A percentile compares a stretch with the other conserved stretches of the same genome.
phyloP scores from a whole-genome alignment of 164 flowering plant species.

The Nymphaea thermarum region DNA sequence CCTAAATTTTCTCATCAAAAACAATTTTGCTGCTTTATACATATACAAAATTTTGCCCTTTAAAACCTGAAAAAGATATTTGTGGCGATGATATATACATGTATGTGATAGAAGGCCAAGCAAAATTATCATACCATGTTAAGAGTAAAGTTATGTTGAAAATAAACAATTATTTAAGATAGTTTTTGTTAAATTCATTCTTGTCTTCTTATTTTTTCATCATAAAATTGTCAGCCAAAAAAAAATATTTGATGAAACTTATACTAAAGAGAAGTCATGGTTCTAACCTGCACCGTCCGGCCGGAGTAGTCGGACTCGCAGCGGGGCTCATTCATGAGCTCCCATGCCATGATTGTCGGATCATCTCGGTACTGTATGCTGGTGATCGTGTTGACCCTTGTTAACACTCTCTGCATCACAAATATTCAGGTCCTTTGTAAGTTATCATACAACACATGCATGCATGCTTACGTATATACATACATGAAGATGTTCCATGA shows the following conservation, averaged over 20 bases:
- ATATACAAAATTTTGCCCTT: too few relatives aligned
- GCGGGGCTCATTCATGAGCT: constrained; percentile 31
- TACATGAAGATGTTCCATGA: not conserved
- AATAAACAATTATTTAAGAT: not conserved
- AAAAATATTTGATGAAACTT: not conserved
- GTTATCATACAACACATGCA: not conserved
- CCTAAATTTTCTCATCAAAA: too few relatives aligned
- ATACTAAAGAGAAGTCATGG: too few relatives aligned
- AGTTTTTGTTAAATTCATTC: not conserved
- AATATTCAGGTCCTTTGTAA: not conserved
- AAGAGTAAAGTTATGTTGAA: not conserved
- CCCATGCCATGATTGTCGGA: constrained; percentile 28
- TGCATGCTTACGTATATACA: not conserved
- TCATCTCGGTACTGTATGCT: constrained; percentile 18
- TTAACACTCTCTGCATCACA: constrained; percentile 18
- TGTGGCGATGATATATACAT: too few relatives aligned
- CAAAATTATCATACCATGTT: too few relatives aligned
- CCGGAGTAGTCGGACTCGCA: constrained; percentile 19
- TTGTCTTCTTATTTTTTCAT: not conserved
- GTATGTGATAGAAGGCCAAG: too few relatives aligned
- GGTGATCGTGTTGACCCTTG: constrained; percentile 20
- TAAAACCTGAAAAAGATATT: too few relatives aligned
- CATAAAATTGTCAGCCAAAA: not conserved
- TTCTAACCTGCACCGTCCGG: constrained; percentile 12
- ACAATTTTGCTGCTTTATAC: too few relatives aligned